Evolutionary conservation across 805 yeast species (phyloP), one percentile per base, ranked within the genome.

Genomic region (Ogataea paraovalis): DNA sequence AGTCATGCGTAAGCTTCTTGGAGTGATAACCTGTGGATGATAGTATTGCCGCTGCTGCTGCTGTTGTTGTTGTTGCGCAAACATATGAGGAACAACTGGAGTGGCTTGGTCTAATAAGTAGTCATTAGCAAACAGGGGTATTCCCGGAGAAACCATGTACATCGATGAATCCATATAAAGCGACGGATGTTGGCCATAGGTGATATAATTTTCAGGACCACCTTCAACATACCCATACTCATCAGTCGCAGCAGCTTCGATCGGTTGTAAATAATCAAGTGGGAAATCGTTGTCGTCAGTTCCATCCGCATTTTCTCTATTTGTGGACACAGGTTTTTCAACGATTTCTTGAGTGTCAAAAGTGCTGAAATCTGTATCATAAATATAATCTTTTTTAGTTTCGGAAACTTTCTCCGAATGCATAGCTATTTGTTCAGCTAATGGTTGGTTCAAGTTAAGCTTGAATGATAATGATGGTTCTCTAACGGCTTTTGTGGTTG

Each of bases 381-480:
- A 54, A 9, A 54, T 41, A 3, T 50, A 51, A 3, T 48, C 52
- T 19, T 41, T 42, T 40, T 49, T 46, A 23, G 30, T 38, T 4
- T 53, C 58, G 9, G 52, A 44, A 8, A 47, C 51, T 38, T 48
- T 48, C 13, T 57, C 56, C 14, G 57, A 50, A 30, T 59, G 58
- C 12, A 46, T 43, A 16, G 66, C 51, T 37, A 86, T 61, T 58
- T 86, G 94, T 7, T 76, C 81, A 54, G 70, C 73, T 4, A 86
- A 60, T 2, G 80, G 71, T 27, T 62, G 57, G 2, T 70, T 57
- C 22, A 77, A 74, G 60, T 87, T 86, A 56, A 78, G 90, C 37
- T 72, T 65, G 67, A 92, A 88, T 2, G 91, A 82, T 37, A 82
- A 62, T 0, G 97, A 87, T 0, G 97, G 96, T 56, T 89, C 96